These are phyloP conservation scores for Aphanocladium album DNA, from an alignment of 2,329 filamentous ascomycete species.

Conservation along the genomic window DNA sequence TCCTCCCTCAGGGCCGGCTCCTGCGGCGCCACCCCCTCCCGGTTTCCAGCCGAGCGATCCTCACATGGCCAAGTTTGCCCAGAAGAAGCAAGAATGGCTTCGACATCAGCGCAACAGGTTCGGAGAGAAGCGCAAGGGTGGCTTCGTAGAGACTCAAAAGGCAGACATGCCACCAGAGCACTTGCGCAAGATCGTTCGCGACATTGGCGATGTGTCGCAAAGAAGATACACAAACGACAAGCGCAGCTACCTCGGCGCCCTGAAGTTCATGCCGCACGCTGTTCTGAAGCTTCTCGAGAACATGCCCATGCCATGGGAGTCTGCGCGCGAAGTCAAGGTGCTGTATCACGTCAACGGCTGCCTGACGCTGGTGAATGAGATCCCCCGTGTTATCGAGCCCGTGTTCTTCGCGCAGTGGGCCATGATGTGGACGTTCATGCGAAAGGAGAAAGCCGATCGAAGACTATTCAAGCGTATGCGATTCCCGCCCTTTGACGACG, in stretches of 20 bases:
- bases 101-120: constrained; percentile 87
- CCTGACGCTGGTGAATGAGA: constrained; percentile 93
- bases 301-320: constrained; percentile 99
- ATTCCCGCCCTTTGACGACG: constrained; percentile 97
- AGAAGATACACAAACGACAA: constrained; percentile 99
- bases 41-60: constrained; percentile 77
- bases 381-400: constrained; percentile 91
- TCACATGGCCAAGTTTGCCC: constrained; percentile 87
- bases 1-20: constrained; percentile 49
- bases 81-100: constrained; percentile 99
- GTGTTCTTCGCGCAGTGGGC: constrained; percentile 99
- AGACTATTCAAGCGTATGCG: constrained; percentile 98
- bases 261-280: constrained; percentile 99
- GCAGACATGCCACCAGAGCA: constrained; percentile 98
- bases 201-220: constrained; percentile 98
- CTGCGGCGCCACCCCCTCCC: constrained; percentile 73
- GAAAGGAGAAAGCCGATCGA: constrained; percentile 93
- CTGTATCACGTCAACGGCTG: constrained; percentile 98
- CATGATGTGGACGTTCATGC: constrained; percentile 99
- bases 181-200: constrained; percentile 94
- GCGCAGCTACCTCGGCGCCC: constrained; percentile 89
- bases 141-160: constrained; percentile 97
- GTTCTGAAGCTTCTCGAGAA: constrained; percentile 97
- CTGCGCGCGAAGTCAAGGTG: constrained; percentile 91
- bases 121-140: constrained; percentile 92